Percentiles rank a stretch among this genome's conserved stretches.
Conservation (phyloP, 2,329 filamentous ascomycete species). For the Sclerotinia sclerotiorum region DNA sequence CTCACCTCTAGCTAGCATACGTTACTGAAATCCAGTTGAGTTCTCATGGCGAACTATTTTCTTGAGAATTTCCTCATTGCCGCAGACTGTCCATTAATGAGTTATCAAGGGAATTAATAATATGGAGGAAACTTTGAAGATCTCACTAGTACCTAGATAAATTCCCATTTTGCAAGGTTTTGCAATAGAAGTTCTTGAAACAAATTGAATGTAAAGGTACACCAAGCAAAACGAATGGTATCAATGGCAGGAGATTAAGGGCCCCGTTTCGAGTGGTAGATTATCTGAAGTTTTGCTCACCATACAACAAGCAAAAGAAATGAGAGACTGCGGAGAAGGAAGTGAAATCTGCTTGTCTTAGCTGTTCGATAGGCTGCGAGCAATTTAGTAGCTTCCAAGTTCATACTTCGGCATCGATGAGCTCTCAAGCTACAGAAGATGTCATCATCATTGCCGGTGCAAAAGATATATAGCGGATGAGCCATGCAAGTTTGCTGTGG, state of each 20-base stretch:
- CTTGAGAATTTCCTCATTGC: background rate
- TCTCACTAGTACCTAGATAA: background rate
- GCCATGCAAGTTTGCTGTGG: background rate
- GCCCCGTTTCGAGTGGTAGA: background rate
- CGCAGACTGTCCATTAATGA: background rate
- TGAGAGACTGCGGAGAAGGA: too few relatives aligned
- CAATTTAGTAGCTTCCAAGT: fast-evolving
- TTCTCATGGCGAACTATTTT: background rate
- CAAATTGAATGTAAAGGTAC: background rate
- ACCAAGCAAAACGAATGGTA: background rate
- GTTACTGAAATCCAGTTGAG: background rate
- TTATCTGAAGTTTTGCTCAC: background rate
- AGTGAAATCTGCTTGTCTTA: too few relatives aligned
- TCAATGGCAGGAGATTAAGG: background rate
- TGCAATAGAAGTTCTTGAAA: background rate
- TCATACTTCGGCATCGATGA: background rate
- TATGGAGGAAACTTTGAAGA: background rate
- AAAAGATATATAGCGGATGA: background rate
- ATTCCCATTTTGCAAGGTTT: background rate
- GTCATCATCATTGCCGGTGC: background rate
- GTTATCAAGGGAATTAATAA: background rate
- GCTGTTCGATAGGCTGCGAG: too few relatives aligned
- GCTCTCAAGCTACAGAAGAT: background rate
- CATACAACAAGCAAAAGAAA: background rate
- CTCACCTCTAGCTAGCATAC: too few relatives aligned